Evolutionary conservation across 352 stramenopile species (phyloP), one percentile per base, ranked within the genome.

Genomic region (Phytophthora melonis): DNA sequence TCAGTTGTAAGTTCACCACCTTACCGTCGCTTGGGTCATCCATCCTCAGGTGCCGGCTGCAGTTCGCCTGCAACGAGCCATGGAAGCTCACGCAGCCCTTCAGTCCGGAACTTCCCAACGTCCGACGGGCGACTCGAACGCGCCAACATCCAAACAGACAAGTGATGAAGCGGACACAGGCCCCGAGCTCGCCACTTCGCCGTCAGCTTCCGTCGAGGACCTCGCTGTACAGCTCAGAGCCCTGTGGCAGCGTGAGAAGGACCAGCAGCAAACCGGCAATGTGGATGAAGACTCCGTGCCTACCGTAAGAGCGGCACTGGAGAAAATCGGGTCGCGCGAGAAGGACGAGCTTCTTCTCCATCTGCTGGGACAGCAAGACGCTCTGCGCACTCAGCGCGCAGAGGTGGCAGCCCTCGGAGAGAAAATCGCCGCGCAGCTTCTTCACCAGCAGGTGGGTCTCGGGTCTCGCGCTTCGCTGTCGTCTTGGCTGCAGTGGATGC

Each of bases 351-450:
- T 93, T 27, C 58, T 93, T 1, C 43, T 89, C 57, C 67, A 84
- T 60, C 49, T 93, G 19, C 68, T 93, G 7, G 69, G 77, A 30
- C 84, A 90, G 41, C 61, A 81, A 7, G 72, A 74, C 3, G 43
- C 68, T 30, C 63, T 86, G 14, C 74, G 83, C 50, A 49, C 56
- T 1, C 83, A 92, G 56, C 80, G 85, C 3, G 71, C 70, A 56
- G 81, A 91, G 54, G 82, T 83, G 11, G 74, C 80, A n/a, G 76
- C 69, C 0, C 61, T 95, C 11, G 86, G 86, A 34, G 87, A 95
- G 64, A 79, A 84, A 58, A 86, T 95, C 64, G 83, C 88, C 0
- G 80, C 81, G 2, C 77, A 93, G 67, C 79, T 95, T 30, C 74
- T 94, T 57, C 76, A 80, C 21, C 82, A 95, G 63, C 88, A 94